Percentiles rank a stretch among this genome's conserved stretches.
These are phyloP conservation scores for Picea abies DNA, from an alignment of 83 land plant species.

Conservation along the genomic window DNA sequence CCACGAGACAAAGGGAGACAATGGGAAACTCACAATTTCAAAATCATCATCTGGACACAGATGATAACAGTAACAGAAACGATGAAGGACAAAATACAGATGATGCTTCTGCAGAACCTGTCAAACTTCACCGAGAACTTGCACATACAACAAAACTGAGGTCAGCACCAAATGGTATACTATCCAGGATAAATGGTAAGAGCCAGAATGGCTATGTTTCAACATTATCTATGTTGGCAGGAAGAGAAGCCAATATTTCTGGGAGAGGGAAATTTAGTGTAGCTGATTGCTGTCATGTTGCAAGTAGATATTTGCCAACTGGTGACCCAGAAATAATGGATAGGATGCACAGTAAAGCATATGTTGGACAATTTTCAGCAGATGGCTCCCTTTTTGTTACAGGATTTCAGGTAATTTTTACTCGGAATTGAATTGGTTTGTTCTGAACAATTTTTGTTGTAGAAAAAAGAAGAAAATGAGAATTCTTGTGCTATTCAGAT, in stretches of 20 bases:
- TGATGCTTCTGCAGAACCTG: conserved; percentile 11
- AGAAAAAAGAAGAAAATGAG: neutral
- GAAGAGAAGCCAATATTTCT: conserved; percentile 68
- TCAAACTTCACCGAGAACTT: conserved; percentile 32
- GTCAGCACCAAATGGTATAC: conserved; percentile 40
- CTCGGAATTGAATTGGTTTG: neutral
- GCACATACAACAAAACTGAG: conserved; percentile 53
- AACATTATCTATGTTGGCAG: conserved; percentile 61
- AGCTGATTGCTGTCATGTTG: conserved; percentile 75
- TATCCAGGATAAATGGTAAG: conserved; percentile 18
- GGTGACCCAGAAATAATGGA: conserved; percentile 71
- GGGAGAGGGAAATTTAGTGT: conserved; percentile 68
- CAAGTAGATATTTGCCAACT: conserved; percentile 70
- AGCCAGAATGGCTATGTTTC: conserved; percentile 32
- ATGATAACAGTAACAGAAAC: conserved; percentile 10
- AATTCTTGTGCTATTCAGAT: neutral
- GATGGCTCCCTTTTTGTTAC: conserved; percentile 91
- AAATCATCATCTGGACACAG: neutral
- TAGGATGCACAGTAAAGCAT: conserved; percentile 63
- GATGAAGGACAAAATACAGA: neutral
- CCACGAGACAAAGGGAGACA: neutral
- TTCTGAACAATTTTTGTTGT: neutral
- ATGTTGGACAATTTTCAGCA: conserved; percentile 85
- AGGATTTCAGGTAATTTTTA: conserved; percentile 76
- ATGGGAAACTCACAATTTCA: conserved; percentile 15